Evolutionary conservation across 805 yeast species (phyloP), one percentile per base, ranked within the genome.

Genomic region (Candida maltosa): DNA sequence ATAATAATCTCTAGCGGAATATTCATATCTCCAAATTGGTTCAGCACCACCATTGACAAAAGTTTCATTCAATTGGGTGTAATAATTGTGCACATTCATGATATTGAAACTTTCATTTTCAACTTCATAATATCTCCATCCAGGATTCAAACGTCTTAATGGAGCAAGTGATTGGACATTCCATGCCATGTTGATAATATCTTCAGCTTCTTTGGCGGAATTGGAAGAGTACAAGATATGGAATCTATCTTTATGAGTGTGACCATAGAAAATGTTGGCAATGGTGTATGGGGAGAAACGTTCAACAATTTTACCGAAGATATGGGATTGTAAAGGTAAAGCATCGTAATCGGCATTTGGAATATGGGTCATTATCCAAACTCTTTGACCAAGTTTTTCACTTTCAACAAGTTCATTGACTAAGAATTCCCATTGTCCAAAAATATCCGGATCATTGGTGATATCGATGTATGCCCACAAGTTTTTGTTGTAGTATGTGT

Each of bases 311-410:
- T 75, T 73, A 20, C 69, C 63, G 42, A 78, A 74, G 23, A 76
- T 60, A 36, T 71, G 64, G 18, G 84, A 73, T 35, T 75, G 80
- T 25, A 77, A 63, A 10, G 87, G 87, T 30, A 82, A 57, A 15
- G 81, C 71, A 46, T 78, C 83, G 15, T 24, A 32, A 42, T 61
- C 69, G 11, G 73, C 63, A 18, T 70, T 58, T 29, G 88, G 87
- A 34, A 82, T 76, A 51, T 82, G 87, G 15, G 83, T 76, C 48
- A 78, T 68, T 39, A 82, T 65, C 87, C 87, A 82, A n/a, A 79
- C 87, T 48, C 82, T 65, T 54, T 79, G 77, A 31, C 74, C 76
- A 6, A 60, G 62, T 22, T 47, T 38, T 55, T 82, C 88, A 46
- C 82, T 69, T 35, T 70, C 81, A 16, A 71, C 55, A 34, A 82